Evolutionary conservation across 2,329 filamentous ascomycete species (phyloP).

Genomic region (Colletotrichum trifolii): DNA sequence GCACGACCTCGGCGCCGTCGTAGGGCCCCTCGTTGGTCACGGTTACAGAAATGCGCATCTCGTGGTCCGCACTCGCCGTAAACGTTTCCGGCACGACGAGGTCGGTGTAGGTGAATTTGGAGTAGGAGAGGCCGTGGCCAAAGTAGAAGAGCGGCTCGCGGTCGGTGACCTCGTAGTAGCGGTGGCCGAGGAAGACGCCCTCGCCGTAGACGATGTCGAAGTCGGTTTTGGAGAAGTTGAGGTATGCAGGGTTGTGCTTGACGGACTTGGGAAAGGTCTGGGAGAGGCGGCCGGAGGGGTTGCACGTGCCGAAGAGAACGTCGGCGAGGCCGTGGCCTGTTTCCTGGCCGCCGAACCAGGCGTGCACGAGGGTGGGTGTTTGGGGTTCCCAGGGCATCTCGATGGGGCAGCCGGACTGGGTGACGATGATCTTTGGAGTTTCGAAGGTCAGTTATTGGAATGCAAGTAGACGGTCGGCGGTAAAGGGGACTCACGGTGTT

Average conservation of each 20-base stretch:
- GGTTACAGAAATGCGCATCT: slow-evolving; percentile 46
- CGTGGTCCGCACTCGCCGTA: slow-evolving; percentile 48
- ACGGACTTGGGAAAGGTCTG: slow-evolving; percentile 76
- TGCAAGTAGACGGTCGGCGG: neutral
- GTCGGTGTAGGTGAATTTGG: slow-evolving; percentile 69
- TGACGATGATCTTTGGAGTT: slow-evolving; percentile 65
- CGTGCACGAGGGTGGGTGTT: slow-evolving; percentile 73
- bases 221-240: slow-evolving; percentile 79
- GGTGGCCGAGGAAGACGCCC: slow-evolving; percentile 83
- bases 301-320: slow-evolving; percentile 78
- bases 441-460: neutral
- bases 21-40: slow-evolving; percentile 29
- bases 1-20: slow-evolving; percentile 53
- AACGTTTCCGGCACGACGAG: slow-evolving; percentile 56
- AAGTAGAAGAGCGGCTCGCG: slow-evolving; percentile 78
- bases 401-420: slow-evolving; percentile 82
- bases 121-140: slow-evolving; percentile 84
- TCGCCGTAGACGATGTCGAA: slow-evolving; percentile 81
- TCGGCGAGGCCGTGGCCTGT: slow-evolving; percentile 85
- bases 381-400: slow-evolving; percentile 75
- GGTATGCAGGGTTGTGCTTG: slow-evolving; percentile 79
- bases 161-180: slow-evolving; percentile 80
- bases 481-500: slow-evolving; percentile 60
- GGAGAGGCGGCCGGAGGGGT: slow-evolving; percentile 80
- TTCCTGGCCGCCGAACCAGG: slow-evolving; percentile 91